These are phyloP conservation scores for Chenopodium suecicum DNA, from an alignment of 148 eudicot species.

Conservation along the genomic window DNA sequence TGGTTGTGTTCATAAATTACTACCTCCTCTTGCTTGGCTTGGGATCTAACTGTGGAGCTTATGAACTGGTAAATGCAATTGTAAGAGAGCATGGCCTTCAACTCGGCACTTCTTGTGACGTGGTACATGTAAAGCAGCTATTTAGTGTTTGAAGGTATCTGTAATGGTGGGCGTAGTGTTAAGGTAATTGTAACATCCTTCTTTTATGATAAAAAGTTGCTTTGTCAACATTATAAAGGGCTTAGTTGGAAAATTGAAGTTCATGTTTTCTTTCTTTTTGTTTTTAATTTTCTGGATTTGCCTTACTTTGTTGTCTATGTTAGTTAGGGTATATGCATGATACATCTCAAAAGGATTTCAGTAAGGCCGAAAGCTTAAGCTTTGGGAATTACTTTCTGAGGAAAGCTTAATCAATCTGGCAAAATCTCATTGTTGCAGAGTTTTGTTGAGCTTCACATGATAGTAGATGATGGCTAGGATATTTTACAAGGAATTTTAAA, in stretches of 20 bases:
- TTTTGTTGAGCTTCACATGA: background rate
- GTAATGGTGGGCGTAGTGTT: background rate
- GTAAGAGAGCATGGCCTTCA: slow-evolving; percentile 9
- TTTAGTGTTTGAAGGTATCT: slow-evolving; percentile 5
- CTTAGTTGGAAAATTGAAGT: background rate
- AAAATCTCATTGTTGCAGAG: background rate
- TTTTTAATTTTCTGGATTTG: background rate
- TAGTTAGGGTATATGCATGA: background rate
- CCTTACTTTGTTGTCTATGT: background rate
- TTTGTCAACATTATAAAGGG: slow-evolving; percentile 8
- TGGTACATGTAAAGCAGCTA: slow-evolving; percentile 26
- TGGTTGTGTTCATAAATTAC: background rate
- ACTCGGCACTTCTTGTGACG: slow-evolving; percentile 6
- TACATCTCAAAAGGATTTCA: background rate
- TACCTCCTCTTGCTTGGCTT: background rate
- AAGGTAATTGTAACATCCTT: slow-evolving; percentile 21
- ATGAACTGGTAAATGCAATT: slow-evolving; percentile 10
- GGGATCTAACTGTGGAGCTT: background rate
- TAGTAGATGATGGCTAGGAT: no score
- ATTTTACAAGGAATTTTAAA: no score
- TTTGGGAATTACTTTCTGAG: background rate
- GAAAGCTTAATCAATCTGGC: background rate
- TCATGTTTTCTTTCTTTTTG: background rate
- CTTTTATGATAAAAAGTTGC: background rate
- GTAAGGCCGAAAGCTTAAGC: background rate